Percentiles rank a stretch among this genome's conserved stretches.
Evolutionary conservation across 176 grass and related monocot genomes (phyloP).

Genomic region (Cenchrus americanus): DNA sequence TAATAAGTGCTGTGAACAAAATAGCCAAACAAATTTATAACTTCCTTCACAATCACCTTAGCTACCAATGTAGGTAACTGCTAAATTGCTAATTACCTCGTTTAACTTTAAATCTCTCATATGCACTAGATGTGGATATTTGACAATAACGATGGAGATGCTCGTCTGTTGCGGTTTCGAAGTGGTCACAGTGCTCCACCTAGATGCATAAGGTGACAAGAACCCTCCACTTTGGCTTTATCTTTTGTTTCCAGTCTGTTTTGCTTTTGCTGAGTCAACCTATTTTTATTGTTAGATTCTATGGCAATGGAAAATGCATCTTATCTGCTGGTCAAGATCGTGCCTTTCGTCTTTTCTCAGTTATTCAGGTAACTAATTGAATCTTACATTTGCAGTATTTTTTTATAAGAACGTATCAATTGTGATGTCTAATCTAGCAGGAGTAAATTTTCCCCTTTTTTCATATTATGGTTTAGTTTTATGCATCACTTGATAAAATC

Average conservation of each 20-base stretch:
- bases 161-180: constrained; percentile 90
- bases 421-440: background rate
- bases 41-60: background rate
- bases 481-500: background rate
- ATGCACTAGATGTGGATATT: constrained; percentile 97
- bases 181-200: constrained; percentile 97
- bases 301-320: constrained; percentile 87
- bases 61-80: constrained; percentile 17
- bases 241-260: constrained; percentile 30
- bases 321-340: constrained; percentile 97
- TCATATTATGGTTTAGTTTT: background rate
- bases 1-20: constrained; percentile 17
- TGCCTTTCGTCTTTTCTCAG: constrained; percentile 96
- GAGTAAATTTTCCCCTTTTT: background rate
- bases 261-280: constrained; percentile 23
- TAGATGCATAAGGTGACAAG: constrained; percentile 80
- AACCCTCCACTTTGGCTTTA: background rate
- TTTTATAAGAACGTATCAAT: background rate
- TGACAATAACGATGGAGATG: constrained; percentile 87
- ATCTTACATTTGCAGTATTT: constrained; percentile 20
- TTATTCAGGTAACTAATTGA: constrained; percentile 71
- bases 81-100: background rate
- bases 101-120: constrained; percentile 23
- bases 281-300: constrained; percentile 68
- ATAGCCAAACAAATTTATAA: background rate